These are phyloP conservation scores for Durio zibethinus DNA, from an alignment of 345 rosid genomes.

Conservation along the genomic window DNA sequence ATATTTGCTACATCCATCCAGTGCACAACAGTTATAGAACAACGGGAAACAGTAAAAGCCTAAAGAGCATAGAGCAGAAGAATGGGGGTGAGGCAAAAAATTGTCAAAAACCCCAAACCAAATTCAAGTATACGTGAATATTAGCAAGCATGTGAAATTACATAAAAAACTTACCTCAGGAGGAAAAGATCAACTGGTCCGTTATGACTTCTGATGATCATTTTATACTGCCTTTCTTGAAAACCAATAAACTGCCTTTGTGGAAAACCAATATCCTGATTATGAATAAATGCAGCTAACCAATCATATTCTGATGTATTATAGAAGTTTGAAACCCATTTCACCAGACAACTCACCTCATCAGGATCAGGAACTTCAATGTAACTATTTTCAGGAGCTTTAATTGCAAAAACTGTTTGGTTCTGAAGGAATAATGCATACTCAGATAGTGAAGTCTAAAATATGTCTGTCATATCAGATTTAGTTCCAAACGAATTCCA, in stretches of 20 bases:
- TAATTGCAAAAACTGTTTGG: constrained; percentile 54
- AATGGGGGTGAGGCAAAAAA: not conserved
- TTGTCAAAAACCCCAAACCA: not conserved
- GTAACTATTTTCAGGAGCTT: constrained; percentile 69
- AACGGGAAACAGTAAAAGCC: not conserved
- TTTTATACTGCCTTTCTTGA: constrained; percentile 54
- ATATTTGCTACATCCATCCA: constrained; percentile 47
- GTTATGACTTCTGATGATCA: constrained; percentile 59
- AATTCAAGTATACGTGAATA: not conserved
- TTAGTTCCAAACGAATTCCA: constrained; percentile 6
- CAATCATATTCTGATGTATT: not conserved
- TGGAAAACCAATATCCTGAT: constrained; percentile 48
- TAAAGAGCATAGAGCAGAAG: not conserved
- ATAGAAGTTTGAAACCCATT: not conserved
- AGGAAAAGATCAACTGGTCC: constrained; percentile 71
- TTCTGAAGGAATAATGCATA: constrained; percentile 39
- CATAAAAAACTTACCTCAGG: constrained; percentile 40
- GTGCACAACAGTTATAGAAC: not conserved
- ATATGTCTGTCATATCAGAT: not conserved
- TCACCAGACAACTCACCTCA: constrained; percentile 36
- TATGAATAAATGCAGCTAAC: constrained; percentile 10
- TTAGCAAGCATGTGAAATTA: not conserved
- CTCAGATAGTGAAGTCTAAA: not conserved
- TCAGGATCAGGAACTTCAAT: constrained; percentile 79
- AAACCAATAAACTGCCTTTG: constrained; percentile 48